Base-by-base conservation (phyloP, 257 asterid genomes). In the Solanum rostratum region DNA sequence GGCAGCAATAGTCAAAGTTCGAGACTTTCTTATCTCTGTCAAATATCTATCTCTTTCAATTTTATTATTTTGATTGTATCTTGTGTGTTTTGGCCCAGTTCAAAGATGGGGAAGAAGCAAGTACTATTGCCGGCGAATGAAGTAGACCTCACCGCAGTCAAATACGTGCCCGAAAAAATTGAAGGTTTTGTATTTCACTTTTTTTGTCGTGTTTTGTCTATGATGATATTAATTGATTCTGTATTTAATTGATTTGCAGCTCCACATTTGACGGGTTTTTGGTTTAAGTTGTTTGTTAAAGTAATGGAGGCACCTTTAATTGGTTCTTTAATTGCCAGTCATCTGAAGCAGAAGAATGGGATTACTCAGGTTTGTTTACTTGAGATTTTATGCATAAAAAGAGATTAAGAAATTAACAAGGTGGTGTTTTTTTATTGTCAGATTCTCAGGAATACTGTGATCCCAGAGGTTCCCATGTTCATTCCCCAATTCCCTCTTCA, bases 401-500 rank as follows among this genome's bases (percentile, higher is more conserved):
- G 82, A 49, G 82, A 76, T 76, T 10, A 7, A 9, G 10, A 76
- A 27, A 27, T 76, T 24, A 7, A 24, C 20, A 5, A 43, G 19
- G 2, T 53, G 68, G 11, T 83, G 29, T 19, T 53, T 52, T 83
- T 70, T 45, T 63, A 68, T 52, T 66, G 69, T 29, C 55, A 83
- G 85, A 83, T 83, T 46, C 49, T 83, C 54, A 68, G 19, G 54
- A 68, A 68, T 16, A 83, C 81, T 14, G 85, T 66, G 80, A 83
- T 83, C 19, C 85, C 85, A 52, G 85, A 83, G 55, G 46, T 73
- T 69, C 85, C 85, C 37, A 83, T 83, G 85, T 83, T 83, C 63
- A 83, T 65, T 70, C 85, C 85, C 39, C 12, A 83, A 41, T 83
- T 83, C 27, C 80, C 81, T 33, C 85, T 11, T 49, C 85, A 83